These are phyloP conservation scores for Cyberlindnera meyerae DNA, from an alignment of 805 yeast genomes.

Conservation along the genomic window DNA sequence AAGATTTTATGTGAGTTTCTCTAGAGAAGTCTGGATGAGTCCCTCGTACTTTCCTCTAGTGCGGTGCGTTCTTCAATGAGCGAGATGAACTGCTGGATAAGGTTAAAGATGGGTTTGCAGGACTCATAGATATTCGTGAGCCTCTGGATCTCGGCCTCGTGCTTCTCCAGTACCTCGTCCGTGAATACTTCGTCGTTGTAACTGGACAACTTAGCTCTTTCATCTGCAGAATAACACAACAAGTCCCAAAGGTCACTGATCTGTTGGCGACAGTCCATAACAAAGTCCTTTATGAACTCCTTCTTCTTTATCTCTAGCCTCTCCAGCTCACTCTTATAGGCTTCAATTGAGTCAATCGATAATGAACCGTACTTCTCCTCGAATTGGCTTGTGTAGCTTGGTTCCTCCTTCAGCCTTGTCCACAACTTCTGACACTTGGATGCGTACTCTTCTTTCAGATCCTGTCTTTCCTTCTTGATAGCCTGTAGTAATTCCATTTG, in stretches of 20 bases:
- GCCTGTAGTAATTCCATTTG: slow-evolving; percentile 11
- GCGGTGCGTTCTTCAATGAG: slow-evolving; percentile 55
- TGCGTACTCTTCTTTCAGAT: slow-evolving; percentile 21
- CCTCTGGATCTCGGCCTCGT: slow-evolving; percentile 55
- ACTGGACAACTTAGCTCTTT: slow-evolving; percentile 41
- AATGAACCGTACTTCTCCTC: slow-evolving; percentile 39
- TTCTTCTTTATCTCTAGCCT: slow-evolving; percentile 58
- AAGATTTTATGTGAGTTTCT: slow-evolving; percentile 76
- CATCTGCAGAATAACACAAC: slow-evolving; percentile 52
- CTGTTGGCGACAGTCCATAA: slow-evolving; percentile 52
- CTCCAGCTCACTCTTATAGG: slow-evolving; percentile 50
- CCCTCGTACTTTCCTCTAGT: slow-evolving; percentile 66
- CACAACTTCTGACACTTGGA: slow-evolving; percentile 47
- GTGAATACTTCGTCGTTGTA: slow-evolving; percentile 39
- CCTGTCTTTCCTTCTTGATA: slow-evolving; percentile 13
- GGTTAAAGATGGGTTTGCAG: slow-evolving; percentile 49
- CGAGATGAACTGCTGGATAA: slow-evolving; percentile 51
- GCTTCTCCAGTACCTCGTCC: slow-evolving; percentile 56
- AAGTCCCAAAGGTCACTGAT: slow-evolving; percentile 60
- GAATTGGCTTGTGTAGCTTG: slow-evolving; percentile 38
- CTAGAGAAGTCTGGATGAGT: slow-evolving; percentile 72
- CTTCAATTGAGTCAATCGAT: slow-evolving; percentile 41
- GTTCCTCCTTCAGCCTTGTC: slow-evolving; percentile 49
- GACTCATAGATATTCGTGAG: slow-evolving; percentile 46
- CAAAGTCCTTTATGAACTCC: slow-evolving; percentile 61